Base-by-base conservation (phyloP, 257 asterid genomes). In the Plantago ovata region DNA sequence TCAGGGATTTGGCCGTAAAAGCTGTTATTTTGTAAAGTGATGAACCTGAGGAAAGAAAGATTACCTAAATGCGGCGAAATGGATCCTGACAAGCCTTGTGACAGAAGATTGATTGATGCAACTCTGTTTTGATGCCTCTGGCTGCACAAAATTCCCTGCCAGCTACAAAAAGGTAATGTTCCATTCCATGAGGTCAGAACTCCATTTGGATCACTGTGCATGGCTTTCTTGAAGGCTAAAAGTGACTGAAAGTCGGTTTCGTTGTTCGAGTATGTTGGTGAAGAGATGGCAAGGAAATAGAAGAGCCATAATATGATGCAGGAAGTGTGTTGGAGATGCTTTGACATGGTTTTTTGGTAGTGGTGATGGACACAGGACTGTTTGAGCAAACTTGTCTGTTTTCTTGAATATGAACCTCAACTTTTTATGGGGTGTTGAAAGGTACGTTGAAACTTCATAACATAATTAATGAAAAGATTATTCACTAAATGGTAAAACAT, bases 11-110 rank as follows among this genome's bases (percentile, higher is more conserved):
- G 32, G 13, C 81, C 73, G 0, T 58, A 43, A 55, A 77, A 66
- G 14, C 60, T 51, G 53, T 77, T 76, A 38, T 61, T 69, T 33
- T 61, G 45, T 16, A 77, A 64, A 66, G 13, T 22, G 8, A 80
- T 62, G n/a, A 1, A 21, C 39, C 38, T 32, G 9, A 80, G 75
- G 44, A 74, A 73, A 49, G 75, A 64, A 28, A 79, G 78, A 36
- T 75, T 76, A 14, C 82, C 78, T 57, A 76, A 18, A 23, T 66
- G 67, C 20, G 75, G 68, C 7, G 86, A 63, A 9, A 80, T 54
- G 0, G 79, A 12, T 6, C 83, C 83, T 2, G 19, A 6, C 69
- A 80, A 28, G 18, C 67, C 72, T 40, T 18, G 58, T 9, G 71
- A 71, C 43, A 3, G 6, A 40, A 80, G 56, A 38, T 56, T 46